phyloP scores from a whole-genome alignment of 805 yeast genomes.

The Candida lessepsii region DNA sequence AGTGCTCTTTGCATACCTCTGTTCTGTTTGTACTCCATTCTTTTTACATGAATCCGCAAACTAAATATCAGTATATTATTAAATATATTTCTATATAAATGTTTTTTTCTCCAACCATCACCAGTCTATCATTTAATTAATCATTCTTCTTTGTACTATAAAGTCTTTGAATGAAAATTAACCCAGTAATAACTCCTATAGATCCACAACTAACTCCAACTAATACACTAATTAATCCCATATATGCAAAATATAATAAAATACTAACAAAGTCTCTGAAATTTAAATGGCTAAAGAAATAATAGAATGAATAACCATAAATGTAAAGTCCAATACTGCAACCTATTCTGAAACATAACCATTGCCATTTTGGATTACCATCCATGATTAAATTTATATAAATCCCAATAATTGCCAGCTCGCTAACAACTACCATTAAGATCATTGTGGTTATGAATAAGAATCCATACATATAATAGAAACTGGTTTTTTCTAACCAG shows the following conservation, averaged over 20 bases:
- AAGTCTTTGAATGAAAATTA: constrained; percentile 60
- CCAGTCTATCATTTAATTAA: constrained; percentile 20
- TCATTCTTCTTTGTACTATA: constrained; percentile 60
- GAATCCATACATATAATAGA: constrained; percentile 79
- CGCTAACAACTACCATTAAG: constrained; percentile 61
- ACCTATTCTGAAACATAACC: constrained; percentile 75
- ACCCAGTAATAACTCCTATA: constrained; percentile 66
- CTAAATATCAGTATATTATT: no score
- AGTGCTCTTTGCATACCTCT: no score
- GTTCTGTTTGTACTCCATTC: no score
- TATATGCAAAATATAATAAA: constrained; percentile 69
- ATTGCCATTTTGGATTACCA: constrained; percentile 72
- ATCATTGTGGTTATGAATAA: constrained; percentile 59
- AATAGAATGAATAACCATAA: constrained; percentile 64
- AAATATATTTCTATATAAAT: no score
- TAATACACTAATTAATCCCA: constrained; percentile 58
- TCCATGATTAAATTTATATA: constrained; percentile 57
- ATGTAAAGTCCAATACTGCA: constrained; percentile 70
- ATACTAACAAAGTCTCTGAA: constrained; percentile 66
- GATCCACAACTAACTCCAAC: constrained; percentile 76
- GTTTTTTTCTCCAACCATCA: no score
- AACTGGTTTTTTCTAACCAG: constrained; percentile 78
- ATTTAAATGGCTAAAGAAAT: constrained; percentile 55
- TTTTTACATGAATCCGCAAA: no score
- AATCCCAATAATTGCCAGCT: constrained; percentile 67